Conservation (phyloP, 2,329 filamentous ascomycete species). For the Fusarium nurragi region DNA sequence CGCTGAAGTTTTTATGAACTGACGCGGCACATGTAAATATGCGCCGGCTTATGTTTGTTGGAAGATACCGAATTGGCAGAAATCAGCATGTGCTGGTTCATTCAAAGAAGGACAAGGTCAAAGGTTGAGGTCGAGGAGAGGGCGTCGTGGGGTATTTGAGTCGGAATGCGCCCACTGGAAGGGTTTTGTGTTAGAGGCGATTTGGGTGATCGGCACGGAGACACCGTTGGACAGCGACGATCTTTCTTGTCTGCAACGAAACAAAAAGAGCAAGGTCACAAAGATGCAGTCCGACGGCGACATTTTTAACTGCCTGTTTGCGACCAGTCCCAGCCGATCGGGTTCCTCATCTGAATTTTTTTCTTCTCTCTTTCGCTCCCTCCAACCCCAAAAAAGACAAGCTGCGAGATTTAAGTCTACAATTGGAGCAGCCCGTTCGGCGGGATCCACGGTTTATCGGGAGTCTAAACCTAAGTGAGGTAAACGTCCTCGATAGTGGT, state of each 20-base stretch:
- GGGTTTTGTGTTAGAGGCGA: conserved; percentile 18
- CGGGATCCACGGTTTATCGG: conserved; percentile 30
- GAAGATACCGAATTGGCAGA: conserved; percentile 20
- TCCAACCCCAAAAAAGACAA: conserved; percentile 26
- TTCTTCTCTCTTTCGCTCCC: conserved; percentile 17
- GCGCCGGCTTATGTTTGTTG: conserved; percentile 45
- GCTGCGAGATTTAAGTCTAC: conserved; percentile 15
- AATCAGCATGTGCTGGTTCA: conserved; percentile 34
- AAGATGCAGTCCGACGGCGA: conserved; percentile 6
- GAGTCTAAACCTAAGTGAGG: conserved; percentile 31
- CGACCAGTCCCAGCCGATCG: background rate
- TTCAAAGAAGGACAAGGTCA: background rate
- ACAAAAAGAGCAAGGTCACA: background rate
- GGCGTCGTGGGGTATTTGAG: conserved; percentile 25
- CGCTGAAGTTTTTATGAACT: conserved; percentile 58
- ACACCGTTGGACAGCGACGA: conserved; percentile 32
- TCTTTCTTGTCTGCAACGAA: conserved; percentile 1
- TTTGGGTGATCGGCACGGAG: conserved; percentile 24
- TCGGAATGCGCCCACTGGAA: conserved; percentile 17
- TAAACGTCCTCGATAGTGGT: conserved; percentile 32
- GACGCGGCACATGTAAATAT: conserved; percentile 56
- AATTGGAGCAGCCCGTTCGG: conserved; percentile 8
- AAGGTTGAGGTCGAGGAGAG: background rate
- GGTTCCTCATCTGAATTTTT: conserved; percentile 38
- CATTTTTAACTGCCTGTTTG: conserved; percentile 7